These are phyloP conservation scores for Pleurotus sapidus DNA, from an alignment of 768 basidiomycete species.

Conservation along the genomic window DNA sequence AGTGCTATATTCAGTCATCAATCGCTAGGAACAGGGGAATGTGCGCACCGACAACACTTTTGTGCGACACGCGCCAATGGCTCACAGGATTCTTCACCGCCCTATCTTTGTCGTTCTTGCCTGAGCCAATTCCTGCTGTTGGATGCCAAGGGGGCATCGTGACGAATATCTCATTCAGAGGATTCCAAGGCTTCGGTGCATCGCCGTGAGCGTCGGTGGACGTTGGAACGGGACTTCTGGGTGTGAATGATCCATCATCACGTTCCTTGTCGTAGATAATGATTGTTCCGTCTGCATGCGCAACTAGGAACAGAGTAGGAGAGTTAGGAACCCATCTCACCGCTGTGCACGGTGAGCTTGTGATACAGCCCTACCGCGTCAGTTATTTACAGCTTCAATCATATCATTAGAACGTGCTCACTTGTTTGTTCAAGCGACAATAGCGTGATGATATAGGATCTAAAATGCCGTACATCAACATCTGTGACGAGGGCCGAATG, in stretches of 20 bases:
- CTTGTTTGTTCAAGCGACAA: constrained; percentile 86
- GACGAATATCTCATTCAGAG: constrained; percentile 70
- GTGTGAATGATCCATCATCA: constrained; percentile 76
- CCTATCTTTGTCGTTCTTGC: constrained; percentile 63
- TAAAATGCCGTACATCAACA: constrained; percentile 22
- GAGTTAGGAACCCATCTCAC: constrained; percentile 87
- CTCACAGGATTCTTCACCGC: constrained; percentile 85
- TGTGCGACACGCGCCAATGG: constrained; percentile 80
- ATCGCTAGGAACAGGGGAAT: neutral
- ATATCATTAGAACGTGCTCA: constrained; percentile 21
- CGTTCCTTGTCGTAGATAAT: constrained; percentile 90
- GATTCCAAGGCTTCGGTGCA: constrained; percentile 57
- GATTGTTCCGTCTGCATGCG: constrained; percentile 87
- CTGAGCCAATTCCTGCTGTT: constrained; percentile 20
- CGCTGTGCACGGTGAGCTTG: constrained; percentile 81
- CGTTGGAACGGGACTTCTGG: constrained; percentile 46
- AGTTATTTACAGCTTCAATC: constrained; percentile 11
- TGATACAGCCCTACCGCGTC: constrained; percentile 63
- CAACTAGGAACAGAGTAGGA: constrained; percentile 77
- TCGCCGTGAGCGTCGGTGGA: constrained; percentile 22
- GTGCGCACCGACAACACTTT: constrained; percentile 66
- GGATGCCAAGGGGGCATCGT: constrained; percentile 89
- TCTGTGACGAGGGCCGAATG: constrained; percentile 7
- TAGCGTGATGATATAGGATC: constrained; percentile 82
- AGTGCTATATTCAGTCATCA: neutral